phyloP scores from a whole-genome alignment of 352 stramenopile species.

The Phytophthora idaei region DNA sequence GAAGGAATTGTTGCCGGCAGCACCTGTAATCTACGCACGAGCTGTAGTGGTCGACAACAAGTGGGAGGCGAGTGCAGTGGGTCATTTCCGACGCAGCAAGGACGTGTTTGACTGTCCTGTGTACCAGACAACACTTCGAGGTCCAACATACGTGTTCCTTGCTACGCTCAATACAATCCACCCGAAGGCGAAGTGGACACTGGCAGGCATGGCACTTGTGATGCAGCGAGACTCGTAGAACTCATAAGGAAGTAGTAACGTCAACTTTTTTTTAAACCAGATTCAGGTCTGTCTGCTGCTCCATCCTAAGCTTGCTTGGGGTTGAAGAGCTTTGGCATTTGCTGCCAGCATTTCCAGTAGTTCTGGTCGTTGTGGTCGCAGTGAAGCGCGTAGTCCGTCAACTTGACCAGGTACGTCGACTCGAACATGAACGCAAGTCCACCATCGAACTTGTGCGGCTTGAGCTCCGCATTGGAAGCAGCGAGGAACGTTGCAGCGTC shows the following conservation, averaged over 20 bases:
- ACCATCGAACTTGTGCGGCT: constrained; percentile 91
- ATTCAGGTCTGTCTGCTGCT: constrained; percentile 1
- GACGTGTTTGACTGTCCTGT: constrained; percentile 95
- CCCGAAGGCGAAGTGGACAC: constrained; percentile 91
- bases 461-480: constrained; percentile 82
- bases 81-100: constrained; percentile 90
- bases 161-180: constrained; percentile 91
- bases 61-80: constrained; percentile 95
- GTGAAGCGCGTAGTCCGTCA: constrained; percentile 89
- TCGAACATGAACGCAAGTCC: constrained; percentile 99
- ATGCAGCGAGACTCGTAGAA: constrained; percentile 92
- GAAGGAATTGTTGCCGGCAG: constrained; percentile 92
- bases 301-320: constrained; percentile 33
- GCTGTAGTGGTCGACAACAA: constrained; percentile 89
- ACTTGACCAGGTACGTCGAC: constrained; percentile 90
- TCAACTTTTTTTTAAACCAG: constrained; percentile 4
- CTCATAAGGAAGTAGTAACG: background rate
- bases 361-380: constrained; percentile 89
- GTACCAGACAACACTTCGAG: constrained; percentile 95
- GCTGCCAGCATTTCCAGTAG: constrained; percentile 95
- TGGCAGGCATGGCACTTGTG: constrained; percentile 92
- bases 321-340: constrained; percentile 90
- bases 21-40: constrained; percentile 94
- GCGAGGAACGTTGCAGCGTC: constrained; percentile 92
- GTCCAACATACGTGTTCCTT: constrained; percentile 97